Base-by-base conservation (phyloP, 148 eudicot genomes). In the Chenopodium berlandieri region DNA sequence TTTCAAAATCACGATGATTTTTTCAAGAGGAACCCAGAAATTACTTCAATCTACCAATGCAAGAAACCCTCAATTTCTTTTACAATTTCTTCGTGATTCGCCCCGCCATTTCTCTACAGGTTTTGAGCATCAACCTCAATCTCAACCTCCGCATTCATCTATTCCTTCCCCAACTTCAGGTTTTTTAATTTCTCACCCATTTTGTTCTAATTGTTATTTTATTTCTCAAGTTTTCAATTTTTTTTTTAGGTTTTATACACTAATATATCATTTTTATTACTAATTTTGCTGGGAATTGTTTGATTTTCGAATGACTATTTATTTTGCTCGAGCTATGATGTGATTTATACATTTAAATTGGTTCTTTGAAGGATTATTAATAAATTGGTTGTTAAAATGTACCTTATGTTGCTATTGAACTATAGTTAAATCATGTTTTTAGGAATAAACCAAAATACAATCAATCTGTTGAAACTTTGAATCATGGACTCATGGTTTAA, bases 81-180 rank as follows among this genome's bases (percentile, higher is more conserved):
- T 72, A 48, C 66, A 34, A 4, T 34, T 73, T 66, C 71, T 70
- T 20, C 82, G 79, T 14, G 71, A 69, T 77, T 70, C 80, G 22
- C 63, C 68, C 40, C 71, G 84, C 72, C 78, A 69, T 70, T 82
- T 85, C 66, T 84, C 91, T 56, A 87, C 90, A 14, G 86, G 84
- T 7, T 75, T 69, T 84, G 78, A 84, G 30, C 84, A 71, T 71
- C 87, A 87, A 25, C 31, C 76, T 17, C 77, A 56, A 67, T 50
- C 70, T 34, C 79, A 27, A 46, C 30, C 12, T 19, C 75, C 30
- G 9, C 40, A 31, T 13, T 54, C 46, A 13, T n/a, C 79, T 12
- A 69, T 89, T 81, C 81, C 78, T 72, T 75, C n/a, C 16, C 75
- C 81, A 31, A 82, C 88, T 23, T 25, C 56, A 64, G 73, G 83